Conservation (phyloP, 495 filamentous ascomycete species). For the Evernia prunastri region DNA sequence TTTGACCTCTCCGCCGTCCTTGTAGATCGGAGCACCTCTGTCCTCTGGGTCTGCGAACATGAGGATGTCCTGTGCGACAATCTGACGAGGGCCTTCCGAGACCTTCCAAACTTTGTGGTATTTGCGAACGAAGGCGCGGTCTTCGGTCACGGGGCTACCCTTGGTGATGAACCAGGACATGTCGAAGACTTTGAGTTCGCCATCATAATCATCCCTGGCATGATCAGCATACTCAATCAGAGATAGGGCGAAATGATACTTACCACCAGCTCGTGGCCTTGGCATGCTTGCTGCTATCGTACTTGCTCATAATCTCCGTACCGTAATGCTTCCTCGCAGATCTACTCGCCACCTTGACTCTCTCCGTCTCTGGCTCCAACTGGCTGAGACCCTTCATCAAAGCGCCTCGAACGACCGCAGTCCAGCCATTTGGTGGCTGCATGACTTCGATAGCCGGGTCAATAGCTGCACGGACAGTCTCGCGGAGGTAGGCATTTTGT, state of each 20-base stretch:
- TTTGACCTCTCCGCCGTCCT: slow-evolving; percentile 20
- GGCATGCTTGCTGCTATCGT: slow-evolving; percentile 27
- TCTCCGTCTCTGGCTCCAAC: slow-evolving; percentile 22
- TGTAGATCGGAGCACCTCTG: slow-evolving; percentile 22
- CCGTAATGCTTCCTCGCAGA: slow-evolving; percentile 39
- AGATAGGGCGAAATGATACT: background rate
- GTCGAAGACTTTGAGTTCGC: slow-evolving; percentile 26
- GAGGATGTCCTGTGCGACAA: slow-evolving; percentile 23
- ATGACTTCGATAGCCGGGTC: slow-evolving; percentile 22
- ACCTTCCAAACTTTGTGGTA: slow-evolving; percentile 26
- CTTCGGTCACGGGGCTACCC: slow-evolving; percentile 20
- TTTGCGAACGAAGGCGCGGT: slow-evolving; percentile 8
- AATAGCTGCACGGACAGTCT: slow-evolving; percentile 20
- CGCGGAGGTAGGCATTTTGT: slow-evolving; percentile 53
- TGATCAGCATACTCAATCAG: background rate
- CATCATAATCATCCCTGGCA: slow-evolving; percentile 22
- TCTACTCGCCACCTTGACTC: slow-evolving; percentile 31
- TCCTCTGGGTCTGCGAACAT: slow-evolving; percentile 20
- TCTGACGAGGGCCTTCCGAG: slow-evolving; percentile 19
- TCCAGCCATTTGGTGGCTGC: slow-evolving; percentile 32
- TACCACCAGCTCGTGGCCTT: slow-evolving; percentile 19
- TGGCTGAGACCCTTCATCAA: slow-evolving; percentile 35
- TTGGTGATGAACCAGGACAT: slow-evolving; percentile 35
- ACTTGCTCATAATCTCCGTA: slow-evolving; percentile 26
- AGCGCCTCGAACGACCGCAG: slow-evolving; percentile 40